Evolutionary conservation across 441 rosid genomes (phyloP).

Genomic region (Sinapis alba): DNA sequence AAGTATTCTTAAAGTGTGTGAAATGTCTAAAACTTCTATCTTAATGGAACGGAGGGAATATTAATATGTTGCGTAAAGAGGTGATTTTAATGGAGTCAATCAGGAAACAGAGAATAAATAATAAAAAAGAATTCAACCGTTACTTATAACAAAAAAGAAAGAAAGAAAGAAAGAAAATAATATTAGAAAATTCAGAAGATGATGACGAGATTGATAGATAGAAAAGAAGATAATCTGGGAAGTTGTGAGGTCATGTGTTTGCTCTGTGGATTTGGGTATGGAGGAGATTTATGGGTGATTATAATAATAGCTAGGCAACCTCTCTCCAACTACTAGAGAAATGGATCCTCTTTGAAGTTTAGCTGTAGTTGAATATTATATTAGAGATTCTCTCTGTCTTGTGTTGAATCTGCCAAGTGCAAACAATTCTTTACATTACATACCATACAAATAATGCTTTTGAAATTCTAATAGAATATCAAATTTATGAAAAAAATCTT

Average conservation of each 20-base stretch:
- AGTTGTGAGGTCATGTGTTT: slow-evolving; percentile 36
- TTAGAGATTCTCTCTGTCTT: not conserved
- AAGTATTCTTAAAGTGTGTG: too few species aligned
- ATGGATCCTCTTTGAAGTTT: not conserved
- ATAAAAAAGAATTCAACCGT: not conserved
- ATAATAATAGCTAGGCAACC: not conserved
- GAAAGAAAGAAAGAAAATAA: not conserved
- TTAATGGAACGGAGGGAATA: too few species aligned
- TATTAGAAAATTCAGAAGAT: not conserved
- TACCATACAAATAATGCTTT: not conserved
- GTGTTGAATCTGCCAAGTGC: not conserved
- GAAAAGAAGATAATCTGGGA: slow-evolving; percentile 13
- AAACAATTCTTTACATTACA: not conserved
- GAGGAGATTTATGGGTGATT: slow-evolving; percentile 11
- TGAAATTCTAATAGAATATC: not conserved
- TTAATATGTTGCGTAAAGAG: not conserved
- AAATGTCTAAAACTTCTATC: too few species aligned
- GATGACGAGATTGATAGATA: not conserved
- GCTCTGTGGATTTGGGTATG: slow-evolving; percentile 21
- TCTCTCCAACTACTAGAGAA: not conserved
- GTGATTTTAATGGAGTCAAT: not conserved
- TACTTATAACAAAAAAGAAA: too few species aligned
- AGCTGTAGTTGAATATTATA: not conserved
- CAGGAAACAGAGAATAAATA: not conserved
- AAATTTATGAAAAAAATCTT: not conserved